Conservation (phyloP, 176 grass and related monocot species). For the Chloris gayana region DNA sequence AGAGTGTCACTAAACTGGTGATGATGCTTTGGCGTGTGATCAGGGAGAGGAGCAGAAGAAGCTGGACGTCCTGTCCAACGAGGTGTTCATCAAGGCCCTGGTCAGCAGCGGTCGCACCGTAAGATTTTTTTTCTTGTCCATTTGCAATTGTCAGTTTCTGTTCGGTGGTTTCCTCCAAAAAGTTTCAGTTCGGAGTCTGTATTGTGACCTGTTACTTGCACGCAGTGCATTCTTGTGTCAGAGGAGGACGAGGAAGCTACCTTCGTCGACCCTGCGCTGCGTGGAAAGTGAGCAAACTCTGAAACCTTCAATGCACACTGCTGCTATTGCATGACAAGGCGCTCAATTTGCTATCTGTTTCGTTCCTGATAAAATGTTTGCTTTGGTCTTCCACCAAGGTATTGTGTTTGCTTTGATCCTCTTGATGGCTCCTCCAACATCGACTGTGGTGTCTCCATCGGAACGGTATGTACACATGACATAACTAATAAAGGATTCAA, state of each 20-base stretch:
- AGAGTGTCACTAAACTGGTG: not conserved
- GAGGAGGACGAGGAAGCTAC: conserved; percentile 96
- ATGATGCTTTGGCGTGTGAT: not conserved
- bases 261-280: conserved; percentile 78
- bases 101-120: conserved; percentile 95
- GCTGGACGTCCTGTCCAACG: conserved; percentile 95
- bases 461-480: conserved; percentile 63
- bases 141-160: not conserved
- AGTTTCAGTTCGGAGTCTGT: not conserved
- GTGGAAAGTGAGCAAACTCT: conserved; percentile 68
- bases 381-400: conserved; percentile 42
- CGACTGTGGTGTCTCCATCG: conserved; percentile 97
- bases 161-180: not conserved
- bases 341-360: not conserved
- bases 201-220: not conserved
- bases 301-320: not conserved
- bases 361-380: conserved; percentile 3
- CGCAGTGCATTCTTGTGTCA: conserved; percentile 88
- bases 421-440: conserved; percentile 99
- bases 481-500: not conserved
- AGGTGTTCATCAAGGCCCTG: conserved; percentile 97
- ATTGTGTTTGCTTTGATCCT: conserved; percentile 96
- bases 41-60: conserved; percentile 99
- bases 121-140: conserved; percentile 3
- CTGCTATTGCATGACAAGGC: not conserved